Conservation (phyloP, 495 filamentous ascomycete species). For the Hyaloscypha bicolor region DNA sequence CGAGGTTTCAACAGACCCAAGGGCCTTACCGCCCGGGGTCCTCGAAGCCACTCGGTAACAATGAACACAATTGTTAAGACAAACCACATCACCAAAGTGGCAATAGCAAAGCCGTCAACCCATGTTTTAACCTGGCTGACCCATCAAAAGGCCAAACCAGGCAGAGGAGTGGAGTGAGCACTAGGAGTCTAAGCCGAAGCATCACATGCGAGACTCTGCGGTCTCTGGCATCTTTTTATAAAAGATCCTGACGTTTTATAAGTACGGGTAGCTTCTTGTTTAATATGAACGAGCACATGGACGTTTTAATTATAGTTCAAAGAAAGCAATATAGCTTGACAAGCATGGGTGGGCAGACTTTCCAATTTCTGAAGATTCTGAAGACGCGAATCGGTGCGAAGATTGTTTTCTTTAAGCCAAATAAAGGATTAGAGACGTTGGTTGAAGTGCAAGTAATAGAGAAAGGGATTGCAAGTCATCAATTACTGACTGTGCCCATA, state of each 20-base stretch:
- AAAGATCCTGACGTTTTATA: conserved; percentile 6
- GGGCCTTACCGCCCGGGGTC: no score
- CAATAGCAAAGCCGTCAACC: no score
- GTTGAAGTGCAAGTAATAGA: no score
- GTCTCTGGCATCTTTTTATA: not conserved
- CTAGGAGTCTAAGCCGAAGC: not conserved
- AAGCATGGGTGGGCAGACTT: conserved; percentile 2
- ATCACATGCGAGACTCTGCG: conserved; percentile 6
- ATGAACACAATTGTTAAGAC: no score
- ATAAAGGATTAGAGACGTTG: not conserved
- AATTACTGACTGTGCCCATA: no score
- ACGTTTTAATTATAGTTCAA: not conserved
- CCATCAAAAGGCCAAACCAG: no score
- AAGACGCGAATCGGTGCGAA: conserved; percentile 58
- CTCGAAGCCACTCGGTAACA: no score
- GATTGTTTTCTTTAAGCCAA: not conserved
- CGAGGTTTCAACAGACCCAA: no score
- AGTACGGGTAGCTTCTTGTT: conserved; percentile 9
- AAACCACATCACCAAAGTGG: no score
- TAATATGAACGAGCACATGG: conserved; percentile 6
- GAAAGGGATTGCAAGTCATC: no score
- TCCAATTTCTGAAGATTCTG: not conserved
- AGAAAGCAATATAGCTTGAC: not conserved
- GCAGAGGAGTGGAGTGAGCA: no score
- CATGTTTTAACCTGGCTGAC: no score